A percentile compares a stretch with the other conserved stretches of the same genome.
These are phyloP conservation scores for Arabis alpina DNA, from an alignment of 345 rosid species.

Conservation along the genomic window DNA sequence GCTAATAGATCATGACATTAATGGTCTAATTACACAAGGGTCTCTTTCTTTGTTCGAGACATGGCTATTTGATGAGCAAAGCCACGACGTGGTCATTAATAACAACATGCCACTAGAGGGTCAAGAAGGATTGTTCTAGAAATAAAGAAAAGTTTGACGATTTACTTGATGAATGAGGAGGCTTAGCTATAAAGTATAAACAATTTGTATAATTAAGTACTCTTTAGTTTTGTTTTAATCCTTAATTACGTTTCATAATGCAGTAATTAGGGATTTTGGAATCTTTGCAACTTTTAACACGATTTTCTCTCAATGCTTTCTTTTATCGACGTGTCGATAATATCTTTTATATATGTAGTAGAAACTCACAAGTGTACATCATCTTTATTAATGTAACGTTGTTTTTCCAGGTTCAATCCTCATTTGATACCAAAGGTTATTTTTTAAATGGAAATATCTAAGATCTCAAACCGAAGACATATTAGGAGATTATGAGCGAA, in stretches of 20 bases:
- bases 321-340: constrained; percentile 16
- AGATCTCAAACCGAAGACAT: too few species aligned
- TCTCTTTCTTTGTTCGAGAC: constrained; percentile 66
- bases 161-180: constrained; percentile 6
- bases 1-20: constrained; percentile 42
- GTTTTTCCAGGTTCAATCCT: neutral
- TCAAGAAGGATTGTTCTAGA: constrained; percentile 42
- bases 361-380: constrained; percentile 26
- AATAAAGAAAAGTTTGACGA: constrained; percentile 4
- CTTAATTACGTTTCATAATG: constrained; percentile 14
- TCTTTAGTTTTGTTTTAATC: constrained; percentile 28
- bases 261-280: constrained; percentile 29
- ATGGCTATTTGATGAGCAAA: constrained; percentile 75
- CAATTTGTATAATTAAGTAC: constrained; percentile 32
- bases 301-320: neutral
- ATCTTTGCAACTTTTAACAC: constrained; percentile 21
- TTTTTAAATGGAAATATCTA: too few species aligned
- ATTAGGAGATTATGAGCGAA: too few species aligned
- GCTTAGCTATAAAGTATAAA: constrained; percentile 20
- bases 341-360: constrained; percentile 21
- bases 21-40: constrained; percentile 44
- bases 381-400: constrained; percentile 21
- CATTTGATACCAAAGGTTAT: too few species aligned
- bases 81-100: constrained; percentile 43
- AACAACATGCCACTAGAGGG: constrained; percentile 50